Base-by-base conservation (phyloP, 208 protist genomes). In the Trypanosoma avium region DNA sequence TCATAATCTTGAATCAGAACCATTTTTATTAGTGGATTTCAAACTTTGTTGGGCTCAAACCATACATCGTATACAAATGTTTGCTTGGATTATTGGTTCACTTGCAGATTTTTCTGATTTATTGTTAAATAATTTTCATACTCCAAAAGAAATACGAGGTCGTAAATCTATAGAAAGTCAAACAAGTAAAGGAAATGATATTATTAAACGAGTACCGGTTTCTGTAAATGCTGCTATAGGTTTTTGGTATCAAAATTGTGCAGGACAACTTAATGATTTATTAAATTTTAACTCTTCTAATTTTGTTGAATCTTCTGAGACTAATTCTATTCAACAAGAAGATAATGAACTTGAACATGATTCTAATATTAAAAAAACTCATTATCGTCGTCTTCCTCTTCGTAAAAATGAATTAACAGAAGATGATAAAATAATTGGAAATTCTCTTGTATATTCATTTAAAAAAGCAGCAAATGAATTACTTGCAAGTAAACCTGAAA, bases 1-100 rank as follows among this genome's bases (percentile, higher is more conserved):
- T 21, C 21, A 33, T 19, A 17, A 4, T n/a, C 3, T 60, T 8
- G n/a, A 38, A 19, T 38, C 6, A 9, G 53, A 22, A 33, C 12
- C 43, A 30, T 29, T 22, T 15, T 32, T 32, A 4, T 9, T 33
- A 10, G 2, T 27, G 30, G 46, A 43, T 32, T 24, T 24, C 7
- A 30, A 10, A 43, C 49, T 66, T 21, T 53, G 15, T 4, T 69
- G 46, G 45, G 36, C 62, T 17, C 64, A 67, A 26, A 52, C 38
- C 13, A 30, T 33, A 9, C 32, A 63, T 15, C 60, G 73, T 17
- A 65, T 79, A 36, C 47, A 72, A 35, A 19, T 79, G 19, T 46
- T 79, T 53, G 52, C 56, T 13, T 79, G 73, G 73, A 29, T 67
- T 45, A 22, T 79, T 38, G 56, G 67, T 24, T 79, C 73, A 19